Evolutionary conservation across 176 grass and related monocot genomes (phyloP).

Genomic region (Rhynchospora breviuscula): DNA sequence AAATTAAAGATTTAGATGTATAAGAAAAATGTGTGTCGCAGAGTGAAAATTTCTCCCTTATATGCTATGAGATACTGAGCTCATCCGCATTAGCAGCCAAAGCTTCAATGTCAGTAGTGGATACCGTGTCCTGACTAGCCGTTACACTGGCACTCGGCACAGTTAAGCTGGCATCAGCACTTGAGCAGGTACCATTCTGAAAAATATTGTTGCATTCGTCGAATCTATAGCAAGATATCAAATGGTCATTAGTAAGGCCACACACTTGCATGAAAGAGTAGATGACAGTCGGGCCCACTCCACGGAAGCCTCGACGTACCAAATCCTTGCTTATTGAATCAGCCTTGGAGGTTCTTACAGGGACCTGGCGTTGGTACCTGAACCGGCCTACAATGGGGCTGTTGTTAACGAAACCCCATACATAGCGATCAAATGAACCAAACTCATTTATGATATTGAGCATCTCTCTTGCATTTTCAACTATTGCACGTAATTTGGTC

Average conservation of each 20-base stretch:
- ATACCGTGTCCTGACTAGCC: neutral
- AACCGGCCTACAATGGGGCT: conserved; percentile 81
- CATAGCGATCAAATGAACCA: conserved; percentile 87
- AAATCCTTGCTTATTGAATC: conserved; percentile 96
- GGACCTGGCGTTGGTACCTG: conserved; percentile 77
- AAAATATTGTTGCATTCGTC: conserved; percentile 36
- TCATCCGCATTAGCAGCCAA: conserved; percentile 45
- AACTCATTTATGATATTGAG: conserved; percentile 80
- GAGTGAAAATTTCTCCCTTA: neutral
- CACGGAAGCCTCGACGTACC: conserved; percentile 73
- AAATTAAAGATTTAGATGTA: conserved; percentile 1
- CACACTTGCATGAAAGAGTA: conserved; percentile 95
- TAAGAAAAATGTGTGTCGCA: neutral
- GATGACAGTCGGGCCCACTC: conserved; percentile 75
- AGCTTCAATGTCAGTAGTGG: conserved; percentile 29
- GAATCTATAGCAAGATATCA: conserved; percentile 74
- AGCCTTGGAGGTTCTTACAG: conserved; percentile 78
- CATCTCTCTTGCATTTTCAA: conserved; percentile 85
- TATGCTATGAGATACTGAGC: conserved; percentile 66
- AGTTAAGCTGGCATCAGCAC: conserved; percentile 17
- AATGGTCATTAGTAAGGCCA: conserved; percentile 90
- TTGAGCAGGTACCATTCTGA: neutral
- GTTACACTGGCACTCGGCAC: neutral
- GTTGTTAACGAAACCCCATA: conserved; percentile 86
- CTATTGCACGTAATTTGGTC: conserved; percentile 67